A percentile compares a stretch with the other conserved stretches of the same genome.
These are phyloP conservation scores for Sugiyamaella boreocaroliniensis DNA, from an alignment of 805 yeast species.

Conservation along the genomic window DNA sequence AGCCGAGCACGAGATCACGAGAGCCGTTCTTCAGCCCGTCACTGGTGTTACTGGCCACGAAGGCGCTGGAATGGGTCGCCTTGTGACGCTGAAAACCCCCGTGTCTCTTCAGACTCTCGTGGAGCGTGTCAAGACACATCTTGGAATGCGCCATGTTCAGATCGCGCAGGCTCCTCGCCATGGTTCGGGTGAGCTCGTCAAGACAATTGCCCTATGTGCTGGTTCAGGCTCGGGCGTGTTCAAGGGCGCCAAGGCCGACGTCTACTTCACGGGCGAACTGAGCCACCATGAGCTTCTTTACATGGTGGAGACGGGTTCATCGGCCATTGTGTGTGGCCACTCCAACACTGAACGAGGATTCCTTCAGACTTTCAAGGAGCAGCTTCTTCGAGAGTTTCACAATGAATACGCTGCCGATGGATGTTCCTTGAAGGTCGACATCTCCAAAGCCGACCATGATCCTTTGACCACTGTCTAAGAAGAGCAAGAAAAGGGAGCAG, in stretches of 20 bases:
- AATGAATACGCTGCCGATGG: constrained; percentile 24
- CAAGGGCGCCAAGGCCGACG: constrained; percentile 49
- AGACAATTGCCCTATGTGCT: constrained; percentile 78
- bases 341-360: constrained; percentile 91
- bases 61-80: constrained; percentile 78
- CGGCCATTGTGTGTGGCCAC: constrained; percentile 78
- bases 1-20: constrained; percentile 20
- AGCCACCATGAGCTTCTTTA: constrained; percentile 86
- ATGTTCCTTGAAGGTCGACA: constrained; percentile 34
- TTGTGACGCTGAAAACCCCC: constrained; percentile 44
- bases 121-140: constrained; percentile 43
- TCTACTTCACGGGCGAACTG: constrained; percentile 84
- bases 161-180: constrained; percentile 42
- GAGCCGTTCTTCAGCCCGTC: constrained; percentile 41
- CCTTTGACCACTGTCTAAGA: constrained; percentile 39
- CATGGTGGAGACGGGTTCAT: constrained; percentile 61
- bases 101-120: constrained; percentile 43
- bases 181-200: constrained; percentile 23
- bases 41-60: constrained; percentile 32
- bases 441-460: constrained; percentile 57
- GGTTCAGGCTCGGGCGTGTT: constrained; percentile 88
- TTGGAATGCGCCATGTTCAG: constrained; percentile 54
- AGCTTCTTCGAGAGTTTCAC: constrained; percentile 40
- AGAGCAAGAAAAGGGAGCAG: neutral
- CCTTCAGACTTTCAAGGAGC: constrained; percentile 45